Percentiles rank a stretch among this genome's conserved stretches.
phyloP scores from a whole-genome alignment of 495 filamentous ascomycete genomes.

The Tuber borchii region DNA sequence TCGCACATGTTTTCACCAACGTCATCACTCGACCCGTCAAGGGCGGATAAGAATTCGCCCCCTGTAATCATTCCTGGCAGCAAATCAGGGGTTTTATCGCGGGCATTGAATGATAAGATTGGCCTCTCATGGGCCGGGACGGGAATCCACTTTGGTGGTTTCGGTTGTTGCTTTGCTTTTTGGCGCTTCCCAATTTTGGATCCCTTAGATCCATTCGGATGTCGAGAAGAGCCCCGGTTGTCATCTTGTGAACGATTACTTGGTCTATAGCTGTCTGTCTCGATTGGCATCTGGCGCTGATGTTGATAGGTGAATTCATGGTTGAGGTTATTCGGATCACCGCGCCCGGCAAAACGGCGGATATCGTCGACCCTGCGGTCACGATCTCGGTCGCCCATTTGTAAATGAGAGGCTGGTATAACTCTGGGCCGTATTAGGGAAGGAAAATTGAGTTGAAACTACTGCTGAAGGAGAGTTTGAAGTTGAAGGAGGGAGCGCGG shows the following conservation, averaged over 20 bases:
- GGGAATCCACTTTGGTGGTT: conserved; percentile 13
- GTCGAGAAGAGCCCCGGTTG: conserved; percentile 9
- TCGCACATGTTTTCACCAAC: conserved; percentile 26
- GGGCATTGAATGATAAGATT: conserved; percentile 37
- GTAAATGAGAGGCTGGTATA: background rate
- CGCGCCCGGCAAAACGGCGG: conserved; percentile 33
- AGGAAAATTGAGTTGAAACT: background rate
- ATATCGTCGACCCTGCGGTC: conserved; percentile 24
- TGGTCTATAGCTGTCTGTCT: conserved; percentile 27
- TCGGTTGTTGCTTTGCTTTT: conserved; percentile 11
- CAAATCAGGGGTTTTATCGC: conserved; percentile 40
- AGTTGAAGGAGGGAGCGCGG: background rate
- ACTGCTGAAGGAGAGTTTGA: background rate
- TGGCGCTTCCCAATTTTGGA: conserved; percentile 25
- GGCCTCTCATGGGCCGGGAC: conserved; percentile 41
- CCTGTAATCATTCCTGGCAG: conserved; percentile 35
- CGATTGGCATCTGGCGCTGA: conserved; percentile 11
- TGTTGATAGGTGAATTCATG: conserved; percentile 36
- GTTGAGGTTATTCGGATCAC: conserved; percentile 26
- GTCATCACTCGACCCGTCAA: conserved; percentile 21
- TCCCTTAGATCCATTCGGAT: conserved; percentile 8
- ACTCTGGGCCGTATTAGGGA: background rate
- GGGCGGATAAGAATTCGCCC: conserved; percentile 7
- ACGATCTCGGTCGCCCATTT: conserved; percentile 16
- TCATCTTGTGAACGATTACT: conserved; percentile 9